These are phyloP conservation scores for Ceratorhiza oryzae-sativae DNA, from an alignment of 1,284 basidiomycete genomes.

Conservation along the genomic window DNA sequence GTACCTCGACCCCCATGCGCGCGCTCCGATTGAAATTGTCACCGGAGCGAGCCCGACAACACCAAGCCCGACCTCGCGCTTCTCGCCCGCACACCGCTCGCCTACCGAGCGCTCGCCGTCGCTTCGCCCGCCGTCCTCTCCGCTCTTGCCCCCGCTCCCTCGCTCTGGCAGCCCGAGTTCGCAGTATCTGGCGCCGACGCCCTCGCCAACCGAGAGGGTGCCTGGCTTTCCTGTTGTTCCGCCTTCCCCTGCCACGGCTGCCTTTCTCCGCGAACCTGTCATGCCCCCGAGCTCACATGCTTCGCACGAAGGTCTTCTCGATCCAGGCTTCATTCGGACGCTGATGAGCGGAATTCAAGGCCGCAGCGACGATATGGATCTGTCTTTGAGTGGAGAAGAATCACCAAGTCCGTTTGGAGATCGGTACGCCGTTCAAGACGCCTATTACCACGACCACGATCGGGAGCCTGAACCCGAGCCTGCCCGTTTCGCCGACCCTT, in stretches of 20 bases:
- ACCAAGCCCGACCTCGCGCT: neutral
- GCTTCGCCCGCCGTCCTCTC: neutral
- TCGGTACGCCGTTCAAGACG: slow-evolving; percentile 1
- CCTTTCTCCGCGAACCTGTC: slow-evolving; percentile 9
- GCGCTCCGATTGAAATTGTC: slow-evolving; percentile 11
- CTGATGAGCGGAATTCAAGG: slow-evolving; percentile 24
- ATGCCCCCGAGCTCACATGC: slow-evolving; percentile 15
- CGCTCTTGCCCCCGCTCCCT: neutral
- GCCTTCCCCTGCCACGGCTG: slow-evolving; percentile 13
- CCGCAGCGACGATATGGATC: neutral
- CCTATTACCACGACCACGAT: neutral
- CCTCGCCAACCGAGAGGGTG: neutral
- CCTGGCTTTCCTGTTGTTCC: slow-evolving; percentile 23
- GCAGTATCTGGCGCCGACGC: slow-evolving; percentile 17
- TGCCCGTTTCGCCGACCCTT: neutral
- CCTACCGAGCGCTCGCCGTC: neutral
- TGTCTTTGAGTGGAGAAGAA: neutral
- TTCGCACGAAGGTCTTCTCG: slow-evolving; percentile 25
- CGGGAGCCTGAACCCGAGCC: neutral
- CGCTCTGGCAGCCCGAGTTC: slow-evolving; percentile 21
- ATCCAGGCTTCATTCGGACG: slow-evolving; percentile 22
- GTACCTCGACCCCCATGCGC: slow-evolving; percentile 10
- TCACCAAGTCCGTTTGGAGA: slow-evolving; percentile 14
- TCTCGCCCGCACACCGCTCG: neutral
- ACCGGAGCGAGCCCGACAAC: slow-evolving; percentile 1